phyloP scores from a whole-genome alignment of 306 rosid species.

The Pterocarpus santalinus region DNA sequence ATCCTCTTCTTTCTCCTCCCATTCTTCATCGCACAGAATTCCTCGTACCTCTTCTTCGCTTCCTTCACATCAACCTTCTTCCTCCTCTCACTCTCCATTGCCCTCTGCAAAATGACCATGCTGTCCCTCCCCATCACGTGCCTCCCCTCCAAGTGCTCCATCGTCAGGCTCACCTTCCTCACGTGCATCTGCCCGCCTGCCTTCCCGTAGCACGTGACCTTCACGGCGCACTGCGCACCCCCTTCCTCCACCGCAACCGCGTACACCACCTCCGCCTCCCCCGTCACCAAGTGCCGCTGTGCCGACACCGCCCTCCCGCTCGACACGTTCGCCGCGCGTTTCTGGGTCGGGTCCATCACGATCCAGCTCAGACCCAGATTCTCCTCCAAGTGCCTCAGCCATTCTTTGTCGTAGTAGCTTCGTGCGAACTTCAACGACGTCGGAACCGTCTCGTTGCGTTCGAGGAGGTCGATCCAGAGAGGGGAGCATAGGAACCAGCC shows the following conservation, averaged over 20 bases:
- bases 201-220: constrained; percentile 72
- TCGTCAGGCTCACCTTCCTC: constrained; percentile 68
- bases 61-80: constrained; percentile 47
- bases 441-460: constrained; percentile 61
- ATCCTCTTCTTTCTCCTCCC: constrained; percentile 53
- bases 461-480: constrained; percentile 69
- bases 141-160: constrained; percentile 80
- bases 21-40: constrained; percentile 53
- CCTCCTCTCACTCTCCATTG: constrained; percentile 64
- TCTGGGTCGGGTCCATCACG: constrained; percentile 62
- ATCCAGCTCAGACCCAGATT: constrained; percentile 78
- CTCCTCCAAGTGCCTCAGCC: constrained; percentile 60
- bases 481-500: constrained; percentile 77
- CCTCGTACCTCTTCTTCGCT: constrained; percentile 51
- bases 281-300: constrained; percentile 70
- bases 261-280: constrained; percentile 64
- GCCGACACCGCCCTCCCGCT: constrained; percentile 67
- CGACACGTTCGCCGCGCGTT: constrained; percentile 72
- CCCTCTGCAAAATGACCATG: constrained; percentile 60
- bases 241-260: constrained; percentile 50
- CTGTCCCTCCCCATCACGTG: constrained; percentile 74
- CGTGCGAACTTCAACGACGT: constrained; percentile 49
- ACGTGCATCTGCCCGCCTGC: constrained; percentile 67
- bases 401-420: constrained; percentile 40
- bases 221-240: constrained; percentile 59